Conservation (phyloP, 2,329 filamentous ascomycete genomes). For the Setomelanomma holmii region DNA sequence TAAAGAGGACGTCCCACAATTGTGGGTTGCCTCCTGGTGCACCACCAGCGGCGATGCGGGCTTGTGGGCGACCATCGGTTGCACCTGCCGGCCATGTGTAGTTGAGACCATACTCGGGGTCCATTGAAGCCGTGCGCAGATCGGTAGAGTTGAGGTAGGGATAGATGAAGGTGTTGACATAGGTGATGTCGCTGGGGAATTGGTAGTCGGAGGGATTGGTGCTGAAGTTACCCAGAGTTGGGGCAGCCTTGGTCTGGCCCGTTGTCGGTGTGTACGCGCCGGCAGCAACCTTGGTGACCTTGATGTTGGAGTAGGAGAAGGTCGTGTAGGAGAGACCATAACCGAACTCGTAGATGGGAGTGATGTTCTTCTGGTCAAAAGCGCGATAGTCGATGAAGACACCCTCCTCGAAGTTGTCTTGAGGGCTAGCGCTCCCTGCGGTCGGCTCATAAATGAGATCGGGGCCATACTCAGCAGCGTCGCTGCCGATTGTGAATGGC, state of each 20-base stretch:
- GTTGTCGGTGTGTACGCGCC: conserved; percentile 65
- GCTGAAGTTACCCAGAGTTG: conserved; percentile 69
- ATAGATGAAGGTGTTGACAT: conserved; percentile 68
- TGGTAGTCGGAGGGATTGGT: conserved; percentile 69
- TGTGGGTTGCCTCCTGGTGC: conserved; percentile 65
- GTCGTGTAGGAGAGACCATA: conserved; percentile 82
- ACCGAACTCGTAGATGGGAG: conserved; percentile 81
- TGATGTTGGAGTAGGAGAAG: conserved; percentile 75
- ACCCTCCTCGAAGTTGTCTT: conserved; percentile 77
- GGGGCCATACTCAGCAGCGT: conserved; percentile 71
- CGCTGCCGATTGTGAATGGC: conserved; percentile 80
- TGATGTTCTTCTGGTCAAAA: conserved; percentile 71
- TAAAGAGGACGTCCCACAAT: conserved; percentile 75
- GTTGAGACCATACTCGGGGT: conserved; percentile 66
- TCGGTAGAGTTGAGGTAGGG: conserved; percentile 72
- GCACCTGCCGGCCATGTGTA: conserved; percentile 66
- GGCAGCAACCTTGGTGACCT: conserved; percentile 60
- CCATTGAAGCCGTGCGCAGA: conserved; percentile 63
- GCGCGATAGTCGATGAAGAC: conserved; percentile 82
- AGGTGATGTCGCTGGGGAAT: conserved; percentile 67
- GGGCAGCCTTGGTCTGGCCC: conserved; percentile 69
- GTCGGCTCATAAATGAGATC: conserved; percentile 73
- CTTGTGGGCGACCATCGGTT: conserved; percentile 63
- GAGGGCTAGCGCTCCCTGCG: conserved; percentile 70
- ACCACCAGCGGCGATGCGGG: conserved; percentile 69